Percentiles rank a stretch among this genome's conserved stretches.
These are phyloP conservation scores for Tolypocladium inflatum DNA, from an alignment of 2,329 filamentous ascomycete genomes.

Conservation along the genomic window DNA sequence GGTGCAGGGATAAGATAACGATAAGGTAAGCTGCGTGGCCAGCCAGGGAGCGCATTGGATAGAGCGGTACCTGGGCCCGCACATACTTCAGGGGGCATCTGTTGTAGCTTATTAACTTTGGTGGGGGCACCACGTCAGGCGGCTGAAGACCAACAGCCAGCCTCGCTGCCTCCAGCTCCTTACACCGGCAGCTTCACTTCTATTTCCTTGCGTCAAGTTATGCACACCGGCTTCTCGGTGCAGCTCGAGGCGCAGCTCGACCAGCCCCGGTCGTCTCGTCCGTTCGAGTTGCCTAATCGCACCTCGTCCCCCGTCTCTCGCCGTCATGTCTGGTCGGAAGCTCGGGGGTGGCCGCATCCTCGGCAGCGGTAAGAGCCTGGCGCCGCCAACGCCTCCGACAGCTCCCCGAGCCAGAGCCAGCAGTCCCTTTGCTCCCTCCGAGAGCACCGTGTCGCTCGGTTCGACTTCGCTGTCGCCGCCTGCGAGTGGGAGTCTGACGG, in stretches of 20 bases:
- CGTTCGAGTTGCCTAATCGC: conserved; percentile 4
- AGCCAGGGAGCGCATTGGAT: not conserved
- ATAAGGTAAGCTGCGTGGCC: not conserved
- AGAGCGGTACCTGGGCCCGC: not conserved
- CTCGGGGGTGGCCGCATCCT: conserved; percentile 88
- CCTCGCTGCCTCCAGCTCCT: not conserved
- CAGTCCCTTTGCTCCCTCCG: conserved; percentile 45
- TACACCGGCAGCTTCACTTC: not conserved
- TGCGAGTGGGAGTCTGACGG: conserved; percentile 52
- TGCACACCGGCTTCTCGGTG: conserved; percentile 6
- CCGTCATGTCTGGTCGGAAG: conserved; percentile 69
- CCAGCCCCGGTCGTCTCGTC: conserved; percentile 22
- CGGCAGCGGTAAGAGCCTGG: conserved; percentile 76
- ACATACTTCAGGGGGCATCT: not conserved
- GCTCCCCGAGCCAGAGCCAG: conserved; percentile 34
- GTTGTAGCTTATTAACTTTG: not conserved
- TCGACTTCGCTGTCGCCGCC: conserved; percentile 60
- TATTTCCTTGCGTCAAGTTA: not conserved
- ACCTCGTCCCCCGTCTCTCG: not conserved
- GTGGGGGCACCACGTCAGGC: not conserved
- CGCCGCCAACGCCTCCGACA: conserved; percentile 43
- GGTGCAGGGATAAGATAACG: not conserved
- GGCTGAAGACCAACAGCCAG: not conserved
- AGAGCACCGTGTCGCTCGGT: conserved; percentile 68
- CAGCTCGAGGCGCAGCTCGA: conserved; percentile 23